Base-by-base conservation (phyloP, 179 eudicot genomes). In the Spergularia azorica region DNA sequence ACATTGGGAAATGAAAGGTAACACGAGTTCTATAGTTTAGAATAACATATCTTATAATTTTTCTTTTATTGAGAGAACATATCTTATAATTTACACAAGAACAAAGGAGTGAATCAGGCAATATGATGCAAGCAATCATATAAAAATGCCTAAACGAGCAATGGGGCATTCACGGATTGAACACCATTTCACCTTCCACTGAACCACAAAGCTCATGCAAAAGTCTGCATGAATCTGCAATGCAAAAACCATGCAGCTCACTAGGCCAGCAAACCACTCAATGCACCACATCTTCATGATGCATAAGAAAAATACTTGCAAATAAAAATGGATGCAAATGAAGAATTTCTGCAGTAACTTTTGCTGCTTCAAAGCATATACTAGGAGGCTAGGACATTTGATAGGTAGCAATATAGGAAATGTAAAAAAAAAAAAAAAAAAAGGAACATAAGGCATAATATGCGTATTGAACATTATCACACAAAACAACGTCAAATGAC, bases 181-280 rank as follows among this genome's bases (percentile, higher is more conserved):
- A 43, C 48, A 4, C 6, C 48, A 43, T 43, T 4, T 43, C 48
- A 0, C 48, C 48, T 43, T 43, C 48, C 48, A 43, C 48, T 43
- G 48, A 43, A 43, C 48, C 48, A 43, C 48, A 43, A 43, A 43
- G 48, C 48, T n/a, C 62, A 58, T 4, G 62, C 62, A 58, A 58
- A 58, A 58, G 62, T 5, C 6, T 58, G 21, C 20, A n/a, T 58
- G 62, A 15, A 5, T 16, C 62, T n/a, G 48, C 48, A 43, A 43
- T 43, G 48, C 6, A 43, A 43, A 3, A 43, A 7, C 48, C 48
- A 43, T 43, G 6, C 5, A 0, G n/a, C 62, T 58, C 62, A 58
- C 70, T n/a, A 2, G 18, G 67, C 50, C 11, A 16, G 69, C 69
- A 65, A 65, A 65, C 43, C 41, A 65, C 54, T 41, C 70, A n/a